Evolutionary conservation across 805 yeast species (phyloP).

Genomic region (Myxozyma geophila): DNA sequence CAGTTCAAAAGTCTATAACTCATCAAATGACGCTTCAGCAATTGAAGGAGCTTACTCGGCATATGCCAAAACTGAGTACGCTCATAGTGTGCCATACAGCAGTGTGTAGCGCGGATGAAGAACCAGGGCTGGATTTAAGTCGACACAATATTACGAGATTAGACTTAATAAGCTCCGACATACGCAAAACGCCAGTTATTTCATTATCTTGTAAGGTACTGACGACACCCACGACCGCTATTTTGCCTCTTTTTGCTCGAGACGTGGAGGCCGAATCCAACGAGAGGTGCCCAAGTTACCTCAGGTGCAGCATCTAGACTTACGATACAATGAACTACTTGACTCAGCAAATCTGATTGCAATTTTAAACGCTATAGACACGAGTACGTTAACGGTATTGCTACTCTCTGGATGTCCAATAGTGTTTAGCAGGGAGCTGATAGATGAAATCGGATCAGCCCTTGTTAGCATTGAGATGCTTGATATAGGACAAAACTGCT

Average conservation of each 20-base stretch:
- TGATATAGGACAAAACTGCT: conserved; percentile 3
- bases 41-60: neutral
- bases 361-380: neutral
- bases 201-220: neutral
- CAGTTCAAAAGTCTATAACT: neutral
- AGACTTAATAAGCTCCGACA: neutral
- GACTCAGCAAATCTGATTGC: neutral
- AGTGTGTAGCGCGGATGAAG: neutral
- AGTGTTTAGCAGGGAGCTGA: no score
- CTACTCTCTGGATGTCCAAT: neutral
- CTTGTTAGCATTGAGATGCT: neutral
- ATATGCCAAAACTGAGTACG: conserved; percentile 4
- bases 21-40: conserved; percentile 4
- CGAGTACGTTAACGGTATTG: neutral
- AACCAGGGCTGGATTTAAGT: neutral
- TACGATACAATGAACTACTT: neutral
- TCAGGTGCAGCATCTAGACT: neutral
- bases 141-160: neutral
- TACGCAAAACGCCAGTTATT: neutral
- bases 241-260: neutral
- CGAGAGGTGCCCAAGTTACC: no score
- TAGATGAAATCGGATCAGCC: neutral
- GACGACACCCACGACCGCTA: neutral
- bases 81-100: neutral
- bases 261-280: no score